Percentiles rank a stretch among this genome's conserved stretches.
These are phyloP conservation scores for Graphilbum sp. DNA, from an alignment of 2,329 filamentous ascomycete genomes.

Conservation along the genomic window DNA sequence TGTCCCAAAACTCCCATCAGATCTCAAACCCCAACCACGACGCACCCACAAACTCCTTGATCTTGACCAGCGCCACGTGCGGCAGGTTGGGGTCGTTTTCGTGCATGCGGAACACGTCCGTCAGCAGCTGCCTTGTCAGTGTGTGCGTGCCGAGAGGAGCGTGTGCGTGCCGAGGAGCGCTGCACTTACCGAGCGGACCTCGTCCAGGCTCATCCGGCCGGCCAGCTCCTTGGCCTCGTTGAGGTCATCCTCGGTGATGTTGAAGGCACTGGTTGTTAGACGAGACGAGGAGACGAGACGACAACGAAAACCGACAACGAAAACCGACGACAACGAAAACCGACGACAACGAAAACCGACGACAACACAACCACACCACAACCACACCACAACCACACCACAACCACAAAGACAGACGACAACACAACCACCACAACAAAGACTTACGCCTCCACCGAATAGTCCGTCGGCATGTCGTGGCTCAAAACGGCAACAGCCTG, in stretches of 20 bases:
- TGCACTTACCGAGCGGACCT: conserved; percentile 6
- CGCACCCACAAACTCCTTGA: conserved; percentile 20
- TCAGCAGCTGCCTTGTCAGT: conserved; percentile 1
- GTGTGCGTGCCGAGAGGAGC: too few species aligned
- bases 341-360: too few species aligned
- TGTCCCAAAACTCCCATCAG: too few species aligned
- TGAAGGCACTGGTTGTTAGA: conserved; percentile 3
- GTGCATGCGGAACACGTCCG: conserved; percentile 16
- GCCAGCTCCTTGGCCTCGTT: conserved; percentile 8
- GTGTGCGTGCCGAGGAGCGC: too few species aligned
- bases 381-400: too few species aligned
- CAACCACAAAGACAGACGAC: too few species aligned
- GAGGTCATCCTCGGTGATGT: conserved; percentile 8
- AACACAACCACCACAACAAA: not conserved
- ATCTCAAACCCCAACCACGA: too few species aligned
- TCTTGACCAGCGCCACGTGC: conserved; percentile 21
- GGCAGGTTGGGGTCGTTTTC: conserved; percentile 32
- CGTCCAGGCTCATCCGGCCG: conserved; percentile 6
- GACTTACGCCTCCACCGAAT: not conserved
- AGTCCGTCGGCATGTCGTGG: not conserved
- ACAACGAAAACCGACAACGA: too few species aligned
- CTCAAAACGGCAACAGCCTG: not conserved
- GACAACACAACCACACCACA: too few species aligned
- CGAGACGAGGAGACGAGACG: too few species aligned
- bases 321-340: too few species aligned